These are phyloP conservation scores for Pisolithus orientalis DNA, from an alignment of 768 basidiomycete genomes.

Conservation along the genomic window DNA sequence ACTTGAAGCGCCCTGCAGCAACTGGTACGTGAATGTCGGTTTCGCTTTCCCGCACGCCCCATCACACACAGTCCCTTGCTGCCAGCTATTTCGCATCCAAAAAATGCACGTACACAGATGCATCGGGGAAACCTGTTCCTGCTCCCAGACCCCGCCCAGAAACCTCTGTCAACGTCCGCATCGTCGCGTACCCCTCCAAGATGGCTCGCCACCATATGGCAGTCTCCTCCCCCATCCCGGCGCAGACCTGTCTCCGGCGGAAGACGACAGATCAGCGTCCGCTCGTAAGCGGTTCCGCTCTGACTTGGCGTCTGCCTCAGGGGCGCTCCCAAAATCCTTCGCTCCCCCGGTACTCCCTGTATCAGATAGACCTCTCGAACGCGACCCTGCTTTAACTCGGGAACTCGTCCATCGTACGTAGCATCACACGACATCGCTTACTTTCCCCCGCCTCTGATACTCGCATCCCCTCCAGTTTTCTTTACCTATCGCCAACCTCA, in stretches of 20 bases:
- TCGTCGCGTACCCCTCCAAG: conserved; percentile 10
- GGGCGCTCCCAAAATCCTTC: conserved; percentile 27
- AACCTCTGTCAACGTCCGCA: conserved; percentile 20
- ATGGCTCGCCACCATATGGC: conserved; percentile 12
- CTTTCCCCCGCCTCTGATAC: conserved; percentile 1
- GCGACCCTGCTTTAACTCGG: conserved; percentile 59
- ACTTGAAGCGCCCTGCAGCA: conserved; percentile 64
- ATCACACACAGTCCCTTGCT: conserved; percentile 3
- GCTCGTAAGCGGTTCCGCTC: conserved; percentile 47
- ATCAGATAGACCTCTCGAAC: conserved; percentile 37
- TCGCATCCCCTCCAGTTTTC: conserved; percentile 46
- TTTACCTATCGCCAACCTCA: conserved; percentile 79
- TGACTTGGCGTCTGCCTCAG: conserved; percentile 30
- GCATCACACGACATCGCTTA: not conserved
- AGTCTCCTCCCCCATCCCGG: conserved; percentile 5
- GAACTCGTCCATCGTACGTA: conserved; percentile 69
- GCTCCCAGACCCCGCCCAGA: conserved; percentile 46
- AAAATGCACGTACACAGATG: conserved; percentile 74
- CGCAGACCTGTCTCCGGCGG: conserved; percentile 10
- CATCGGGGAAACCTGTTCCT: conserved; percentile 73
- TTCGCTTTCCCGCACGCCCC: not conserved
- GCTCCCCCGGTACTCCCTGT: conserved; percentile 29
- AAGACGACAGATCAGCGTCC: conserved; percentile 36
- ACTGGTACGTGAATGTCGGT: conserved; percentile 47
- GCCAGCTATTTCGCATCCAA: conserved; percentile 76